A percentile compares a stretch with the other conserved stretches of the same genome.
Conservation (phyloP, 1,139 yeast species). For the Suhomyces bokatorum region DNA sequence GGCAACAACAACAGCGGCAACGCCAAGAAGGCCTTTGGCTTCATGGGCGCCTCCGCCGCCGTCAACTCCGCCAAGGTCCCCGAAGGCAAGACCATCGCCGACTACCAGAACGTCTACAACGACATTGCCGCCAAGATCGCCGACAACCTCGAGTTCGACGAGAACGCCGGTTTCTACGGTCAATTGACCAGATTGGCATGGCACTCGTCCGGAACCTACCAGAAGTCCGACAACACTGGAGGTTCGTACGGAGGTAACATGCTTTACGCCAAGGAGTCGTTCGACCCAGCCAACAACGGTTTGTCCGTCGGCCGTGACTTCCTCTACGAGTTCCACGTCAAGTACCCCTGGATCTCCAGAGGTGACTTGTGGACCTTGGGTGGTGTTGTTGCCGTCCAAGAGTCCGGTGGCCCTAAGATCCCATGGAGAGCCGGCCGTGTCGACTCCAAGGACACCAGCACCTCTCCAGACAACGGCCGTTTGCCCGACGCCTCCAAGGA, state of each 20-base stretch:
- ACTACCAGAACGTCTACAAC: constrained; percentile 77
- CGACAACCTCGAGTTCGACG: constrained; percentile 76
- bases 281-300: constrained; percentile 77
- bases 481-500: constrained; percentile 73
- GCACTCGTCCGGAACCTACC: constrained; percentile 75
- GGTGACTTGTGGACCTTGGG: constrained; percentile 90
- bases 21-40: constrained; percentile 7
- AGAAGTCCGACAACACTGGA: constrained; percentile 57
- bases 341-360: constrained; percentile 76
- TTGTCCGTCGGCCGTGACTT: constrained; percentile 66
- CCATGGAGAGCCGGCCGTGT: constrained; percentile 85
- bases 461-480: constrained; percentile 67
- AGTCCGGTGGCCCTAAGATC: constrained; percentile 81
- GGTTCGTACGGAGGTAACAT: constrained; percentile 88
- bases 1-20: constrained; percentile 9
- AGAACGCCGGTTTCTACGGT: constrained; percentile 64
- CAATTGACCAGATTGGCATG: constrained; percentile 72
- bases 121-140: constrained; percentile 74
- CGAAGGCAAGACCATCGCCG: constrained; percentile 40
- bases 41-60: constrained; percentile 24
- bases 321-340: constrained; percentile 56
- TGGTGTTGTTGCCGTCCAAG: constrained; percentile 86
- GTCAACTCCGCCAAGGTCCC: constrained; percentile 24
- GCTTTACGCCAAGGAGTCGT: constrained; percentile 64
- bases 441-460: constrained; percentile 42